Percentiles rank a stretch among this genome's conserved stretches.
Evolutionary conservation across 2,329 filamentous ascomycete genomes (phyloP).

Genomic region (Didymella keratinophila): DNA sequence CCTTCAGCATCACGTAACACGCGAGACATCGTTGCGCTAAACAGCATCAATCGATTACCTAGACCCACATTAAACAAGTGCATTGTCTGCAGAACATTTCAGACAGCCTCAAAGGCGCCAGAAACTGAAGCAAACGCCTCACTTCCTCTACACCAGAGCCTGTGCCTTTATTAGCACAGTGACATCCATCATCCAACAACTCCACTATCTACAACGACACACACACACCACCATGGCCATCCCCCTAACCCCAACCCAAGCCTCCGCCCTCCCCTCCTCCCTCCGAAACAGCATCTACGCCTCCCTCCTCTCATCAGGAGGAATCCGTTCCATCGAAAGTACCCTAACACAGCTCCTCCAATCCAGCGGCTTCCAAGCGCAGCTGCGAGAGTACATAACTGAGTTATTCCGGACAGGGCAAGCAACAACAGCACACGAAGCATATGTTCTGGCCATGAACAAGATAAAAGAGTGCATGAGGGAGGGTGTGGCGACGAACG

Average conservation of each 20-base stretch:
- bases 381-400: conserved; percentile 62
- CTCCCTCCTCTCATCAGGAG: conserved; percentile 57
- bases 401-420: conserved; percentile 66
- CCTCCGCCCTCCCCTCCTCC: conserved; percentile 51
- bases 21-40: neutral
- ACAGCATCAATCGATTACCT: too few relatives aligned
- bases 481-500: conserved; percentile 18
- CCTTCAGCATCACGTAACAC: neutral
- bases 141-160: too few relatives aligned
- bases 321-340: conserved; percentile 64
- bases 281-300: conserved; percentile 54
- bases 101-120: neutral
- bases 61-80: too few relatives aligned
- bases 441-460: conserved; percentile 61
- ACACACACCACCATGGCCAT: conserved; percentile 27
- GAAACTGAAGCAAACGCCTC: too few relatives aligned
- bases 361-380: conserved; percentile 66
- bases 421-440: conserved; percentile 64
- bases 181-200: too few relatives aligned
- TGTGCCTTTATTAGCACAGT: too few relatives aligned
- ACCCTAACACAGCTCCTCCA: conserved; percentile 64
- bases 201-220: too few relatives aligned
- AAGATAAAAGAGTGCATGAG: conserved; percentile 30
- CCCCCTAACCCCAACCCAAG: conserved; percentile 44
- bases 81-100: neutral